Evolutionary conservation across 2,329 filamentous ascomycete species (phyloP).

Genomic region (Sclerotinia sclerotiorum): DNA sequence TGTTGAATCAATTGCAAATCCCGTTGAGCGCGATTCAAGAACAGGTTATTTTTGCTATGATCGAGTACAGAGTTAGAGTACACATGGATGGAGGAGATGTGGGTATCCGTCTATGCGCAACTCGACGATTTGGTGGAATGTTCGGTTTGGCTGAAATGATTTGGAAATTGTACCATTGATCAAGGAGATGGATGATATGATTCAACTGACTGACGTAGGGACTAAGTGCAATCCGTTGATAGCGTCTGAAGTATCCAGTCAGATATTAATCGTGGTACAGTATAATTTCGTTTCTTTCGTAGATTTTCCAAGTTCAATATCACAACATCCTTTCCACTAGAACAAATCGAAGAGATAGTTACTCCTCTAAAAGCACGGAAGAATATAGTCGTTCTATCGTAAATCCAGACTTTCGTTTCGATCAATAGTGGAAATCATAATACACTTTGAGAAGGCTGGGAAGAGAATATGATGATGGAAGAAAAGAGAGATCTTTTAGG

Average conservation of each 20-base stretch:
- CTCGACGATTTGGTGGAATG: background rate
- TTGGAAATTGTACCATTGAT: background rate
- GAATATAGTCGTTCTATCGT: background rate
- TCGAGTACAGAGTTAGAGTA: conserved; percentile 7
- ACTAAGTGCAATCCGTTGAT: background rate
- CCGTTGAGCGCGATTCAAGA: background rate
- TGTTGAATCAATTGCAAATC: conserved; percentile 25
- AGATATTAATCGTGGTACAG: background rate
- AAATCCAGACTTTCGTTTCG: background rate
- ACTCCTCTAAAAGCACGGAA: background rate
- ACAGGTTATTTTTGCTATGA: background rate
- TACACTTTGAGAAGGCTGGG: background rate
- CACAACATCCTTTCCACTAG: background rate
- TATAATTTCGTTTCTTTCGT: background rate
- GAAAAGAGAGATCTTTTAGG: background rate
- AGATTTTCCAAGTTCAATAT: background rate
- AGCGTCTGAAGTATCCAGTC: background rate
- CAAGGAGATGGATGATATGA: background rate
- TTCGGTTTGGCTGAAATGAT: background rate
- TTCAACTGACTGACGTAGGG: no score
- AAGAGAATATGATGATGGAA: background rate
- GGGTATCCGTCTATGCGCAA: conserved; percentile 16
- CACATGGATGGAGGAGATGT: conserved; percentile 4
- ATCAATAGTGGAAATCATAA: background rate
- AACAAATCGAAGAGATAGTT: background rate